Evolutionary conservation across 306 rosid genomes (phyloP), one percentile per base, ranked within the genome.

Genomic region (Gynostemma pentaphyllum): DNA sequence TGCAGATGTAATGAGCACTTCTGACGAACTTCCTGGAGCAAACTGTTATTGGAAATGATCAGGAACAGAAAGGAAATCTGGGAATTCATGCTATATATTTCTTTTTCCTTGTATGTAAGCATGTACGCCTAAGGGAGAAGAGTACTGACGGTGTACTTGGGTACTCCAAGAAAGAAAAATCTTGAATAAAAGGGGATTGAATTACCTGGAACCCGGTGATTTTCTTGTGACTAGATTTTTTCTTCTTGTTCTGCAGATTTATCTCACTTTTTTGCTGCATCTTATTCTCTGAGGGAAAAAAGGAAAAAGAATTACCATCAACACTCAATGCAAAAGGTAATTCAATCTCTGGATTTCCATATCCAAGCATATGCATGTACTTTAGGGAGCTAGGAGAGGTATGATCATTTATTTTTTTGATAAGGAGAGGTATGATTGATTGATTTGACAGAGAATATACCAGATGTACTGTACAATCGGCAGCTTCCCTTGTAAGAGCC

Each of bases 401-500:
- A 59, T 9, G 64, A 55, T 4, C n/a, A n/a, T n/a, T n/a, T n/a
- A n/a, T n/a, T n/a, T n/a, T n/a, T n/a, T n/a, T n/a, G n/a, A n/a
- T n/a, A n/a, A n/a, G n/a, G n/a, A n/a, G 60, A 59, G 11, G 32
- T 36, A 59, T 9, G 64, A 55, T 4, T 21, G 45, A 56, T 34
- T 56, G 47, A 40, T 37, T 5, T 22, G 30, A 28, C 41, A 22
- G 65, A 46, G 53, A 16, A 37, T n/a, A 62, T 94, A 94, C 99
- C 95, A 21, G 94, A 84, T 60, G 95, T 82, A 71, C 76, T 72
- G 74, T 82, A 94, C 70, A 88, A 83, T 62, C 79, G 89, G 72
- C 99, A 94, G 82, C 89, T 94, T 74, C 99, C 99, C 82, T 84
- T 94, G 86, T 82, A 75, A 41, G 99, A 88, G 64, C 99, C 97